Base-by-base conservation (phyloP, 768 basidiomycete genomes). In the Agaricus sinodeliciosus region DNA sequence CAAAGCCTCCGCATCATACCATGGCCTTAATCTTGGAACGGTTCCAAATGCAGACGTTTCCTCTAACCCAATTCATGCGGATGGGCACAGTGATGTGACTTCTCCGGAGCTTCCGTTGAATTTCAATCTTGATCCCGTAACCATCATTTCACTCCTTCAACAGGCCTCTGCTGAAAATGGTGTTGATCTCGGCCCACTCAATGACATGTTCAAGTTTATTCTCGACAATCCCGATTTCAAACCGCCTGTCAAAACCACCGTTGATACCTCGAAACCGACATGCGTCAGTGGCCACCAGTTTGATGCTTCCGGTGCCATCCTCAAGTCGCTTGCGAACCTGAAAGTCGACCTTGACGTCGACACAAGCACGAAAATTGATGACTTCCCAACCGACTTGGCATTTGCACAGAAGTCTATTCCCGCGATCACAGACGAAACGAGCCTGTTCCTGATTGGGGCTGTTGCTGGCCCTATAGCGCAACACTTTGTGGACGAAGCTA, bases 211-310 rank as follows among this genome's bases (percentile, higher is more conserved):
- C 72, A 71, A 79, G 59, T 71, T 80, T 43, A 67, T 84, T 7
- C 49, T 77, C 12, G 65, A 69, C 19, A 75, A 81, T 39, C 81
- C 81, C 9, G 64, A 66, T 55, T 73, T 70, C 58, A 72, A 80
- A 53, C 76, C 78, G 9, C 71, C 77, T 1, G 82, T 85, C 43
- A 79, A 67, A 34, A 73, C 81, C 0, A 70, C 73, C 0, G 78
- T 85, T 3, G 80, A 82, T 57, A 72, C 74, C 1, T 67, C 70
- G 34, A 58, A 68, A 4, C 73, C 84, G 19, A 76, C 78, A 8
- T 87, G 85, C 60, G 72, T 79, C 49, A 85, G 85, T 61, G 85
- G 85, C 12, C 68, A 78, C 5, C 85, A 88, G 59, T 85, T 85
- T 55, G 76, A 85, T 59, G 74, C 79, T 13, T 63, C 69, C 25